Conservation (phyloP, 345 rosid species). For the Brassica juncea region DNA sequence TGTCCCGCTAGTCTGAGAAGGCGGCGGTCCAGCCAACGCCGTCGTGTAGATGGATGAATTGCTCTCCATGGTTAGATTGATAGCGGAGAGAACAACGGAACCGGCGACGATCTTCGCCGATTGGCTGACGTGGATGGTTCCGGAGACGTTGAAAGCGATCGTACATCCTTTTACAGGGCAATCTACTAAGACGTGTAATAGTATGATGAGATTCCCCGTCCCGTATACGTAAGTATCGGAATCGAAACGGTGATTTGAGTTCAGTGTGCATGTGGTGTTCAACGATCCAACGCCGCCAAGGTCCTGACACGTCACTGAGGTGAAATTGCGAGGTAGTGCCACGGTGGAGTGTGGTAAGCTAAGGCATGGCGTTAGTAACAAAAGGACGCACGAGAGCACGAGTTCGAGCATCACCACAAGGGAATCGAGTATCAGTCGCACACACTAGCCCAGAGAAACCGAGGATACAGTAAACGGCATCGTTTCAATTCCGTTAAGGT, state of each 20-base stretch:
- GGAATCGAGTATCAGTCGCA: conserved; percentile 23
- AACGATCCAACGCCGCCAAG: conserved; percentile 87
- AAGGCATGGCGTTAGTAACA: conserved; percentile 45
- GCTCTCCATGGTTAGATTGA: conserved; percentile 61
- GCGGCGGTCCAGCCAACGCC: conserved; percentile 79
- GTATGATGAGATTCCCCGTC: conserved; percentile 73
- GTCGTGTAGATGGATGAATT: conserved; percentile 72
- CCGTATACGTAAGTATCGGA: conserved; percentile 69
- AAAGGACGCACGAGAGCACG: conserved; percentile 53
- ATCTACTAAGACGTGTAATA: conserved; percentile 60
- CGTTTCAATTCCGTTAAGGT: not conserved
- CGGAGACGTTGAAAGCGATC: conserved; percentile 69
- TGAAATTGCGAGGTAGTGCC: conserved; percentile 31
- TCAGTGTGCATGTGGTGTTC: conserved; percentile 78
- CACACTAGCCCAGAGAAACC: conserved; percentile 22
- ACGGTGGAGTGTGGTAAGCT: conserved; percentile 40
- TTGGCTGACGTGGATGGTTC: conserved; percentile 71
- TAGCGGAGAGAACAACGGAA: conserved; percentile 60
- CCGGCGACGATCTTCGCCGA: conserved; percentile 69
- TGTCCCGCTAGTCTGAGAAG: conserved; percentile 95
- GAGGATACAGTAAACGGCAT: conserved; percentile 6
- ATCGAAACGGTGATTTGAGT: conserved; percentile 61
- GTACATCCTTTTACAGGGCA: conserved; percentile 74
- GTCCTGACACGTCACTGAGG: conserved; percentile 55
- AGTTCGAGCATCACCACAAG: conserved; percentile 46